Conservation (phyloP, 768 basidiomycete species). For the Hypsizygus marmoreus region DNA sequence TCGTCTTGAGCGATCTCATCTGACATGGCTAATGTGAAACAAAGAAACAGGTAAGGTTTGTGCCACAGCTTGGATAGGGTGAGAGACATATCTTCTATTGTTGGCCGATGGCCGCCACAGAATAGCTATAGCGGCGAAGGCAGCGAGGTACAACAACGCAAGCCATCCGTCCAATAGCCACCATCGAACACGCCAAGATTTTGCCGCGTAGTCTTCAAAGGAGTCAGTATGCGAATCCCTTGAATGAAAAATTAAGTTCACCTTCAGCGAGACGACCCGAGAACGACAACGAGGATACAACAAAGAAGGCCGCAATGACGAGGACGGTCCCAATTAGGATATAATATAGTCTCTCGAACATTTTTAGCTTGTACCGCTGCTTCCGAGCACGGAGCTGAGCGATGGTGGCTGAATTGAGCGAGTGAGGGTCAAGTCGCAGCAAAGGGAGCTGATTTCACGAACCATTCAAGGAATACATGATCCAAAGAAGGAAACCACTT, state of each 20-base stretch:
- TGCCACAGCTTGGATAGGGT: conserved; percentile 17
- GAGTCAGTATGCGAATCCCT: conserved; percentile 5
- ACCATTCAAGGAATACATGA: conserved; percentile 89
- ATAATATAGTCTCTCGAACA: conserved; percentile 87
- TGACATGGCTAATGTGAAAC: conserved; percentile 85
- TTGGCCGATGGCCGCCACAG: conserved; percentile 93
- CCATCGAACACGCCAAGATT: conserved; percentile 90
- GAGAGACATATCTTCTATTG: conserved; percentile 75
- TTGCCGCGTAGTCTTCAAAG: conserved; percentile 81
- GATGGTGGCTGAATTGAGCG: conserved; percentile 68
- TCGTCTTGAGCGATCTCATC: conserved; percentile 96
- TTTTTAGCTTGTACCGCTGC: conserved; percentile 80
- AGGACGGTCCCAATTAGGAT: conserved; percentile 83
- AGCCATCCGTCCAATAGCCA: conserved; percentile 97
- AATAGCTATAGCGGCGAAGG: conserved; percentile 81
- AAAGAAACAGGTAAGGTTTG: conserved; percentile 23
- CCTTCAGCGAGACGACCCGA: conserved; percentile 91
- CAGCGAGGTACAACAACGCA: conserved; percentile 80
- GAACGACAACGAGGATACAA: conserved; percentile 89
- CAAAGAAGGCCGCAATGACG: conserved; percentile 86
- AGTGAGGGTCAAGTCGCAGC: neutral
- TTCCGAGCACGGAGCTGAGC: conserved; percentile 82
- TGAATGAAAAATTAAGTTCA: conserved; percentile 29
- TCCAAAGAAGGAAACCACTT: conserved; percentile 97
- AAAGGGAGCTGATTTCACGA: conserved; percentile 20